A percentile compares a stretch with the other conserved stretches of the same genome.
phyloP scores from a whole-genome alignment of 495 filamentous ascomycete genomes.

The Bombardia bombarda region DNA sequence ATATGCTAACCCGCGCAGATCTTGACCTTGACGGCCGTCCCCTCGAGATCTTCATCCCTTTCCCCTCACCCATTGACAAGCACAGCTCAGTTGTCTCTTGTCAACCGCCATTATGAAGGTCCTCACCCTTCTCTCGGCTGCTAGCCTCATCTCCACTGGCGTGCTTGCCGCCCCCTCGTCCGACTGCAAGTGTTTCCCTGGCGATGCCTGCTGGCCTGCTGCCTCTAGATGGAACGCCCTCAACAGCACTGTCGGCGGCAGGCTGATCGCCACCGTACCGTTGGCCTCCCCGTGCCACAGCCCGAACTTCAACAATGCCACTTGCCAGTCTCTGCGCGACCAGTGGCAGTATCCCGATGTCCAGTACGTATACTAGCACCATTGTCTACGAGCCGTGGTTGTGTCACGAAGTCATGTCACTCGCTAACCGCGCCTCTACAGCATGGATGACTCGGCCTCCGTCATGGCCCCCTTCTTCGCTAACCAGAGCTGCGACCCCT shows the following conservation, averaged over 20 bases:
- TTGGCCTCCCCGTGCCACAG: slow-evolving; percentile 43
- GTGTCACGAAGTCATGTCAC: too few species aligned
- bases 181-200: slow-evolving; percentile 45
- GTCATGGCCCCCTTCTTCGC: slow-evolving; percentile 37
- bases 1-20: background rate
- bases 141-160: slow-evolving; percentile 10
- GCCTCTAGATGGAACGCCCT: slow-evolving; percentile 10
- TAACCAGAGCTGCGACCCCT: slow-evolving; percentile 33
- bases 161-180: slow-evolving; percentile 2
- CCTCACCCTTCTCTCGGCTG: slow-evolving; percentile 7
- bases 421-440: slow-evolving; percentile 9
- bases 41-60: background rate
- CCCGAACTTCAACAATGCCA: slow-evolving; percentile 16
- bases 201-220: slow-evolving; percentile 17
- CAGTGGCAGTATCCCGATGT: slow-evolving; percentile 21
- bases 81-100: background rate
- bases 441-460: slow-evolving; percentile 36
- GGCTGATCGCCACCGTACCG: slow-evolving; percentile 28
- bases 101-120: slow-evolving; percentile 17
- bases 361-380: slow-evolving; percentile 20
- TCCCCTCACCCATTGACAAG: background rate
- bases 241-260: slow-evolving; percentile 17
- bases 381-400: too few species aligned
- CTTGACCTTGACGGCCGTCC: background rate
- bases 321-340: slow-evolving; percentile 14